Conservation (phyloP, 169 alveolate species). For the Plasmodium vinckei region DNA sequence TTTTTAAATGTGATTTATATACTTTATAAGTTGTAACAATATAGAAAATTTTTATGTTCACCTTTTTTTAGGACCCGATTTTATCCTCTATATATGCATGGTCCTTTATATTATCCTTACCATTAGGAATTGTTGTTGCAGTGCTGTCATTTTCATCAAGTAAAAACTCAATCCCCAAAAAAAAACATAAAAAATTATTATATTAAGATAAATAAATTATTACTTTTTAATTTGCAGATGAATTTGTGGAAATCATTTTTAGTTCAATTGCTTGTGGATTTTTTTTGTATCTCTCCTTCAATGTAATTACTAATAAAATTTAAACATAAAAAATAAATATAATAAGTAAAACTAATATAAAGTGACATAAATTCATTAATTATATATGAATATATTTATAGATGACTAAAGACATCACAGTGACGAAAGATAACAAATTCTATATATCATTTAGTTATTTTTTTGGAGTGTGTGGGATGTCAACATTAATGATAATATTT, state of each 20-base stretch:
- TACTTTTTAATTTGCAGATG: slow-evolving; percentile 36
- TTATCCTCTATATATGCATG: slow-evolving; percentile 63
- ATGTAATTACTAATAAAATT: slow-evolving; percentile 35
- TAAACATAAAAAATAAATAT: slow-evolving; percentile 12
- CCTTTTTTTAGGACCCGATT: slow-evolving; percentile 33
- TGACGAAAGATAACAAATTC: slow-evolving; percentile 46
- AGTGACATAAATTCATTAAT: slow-evolving; percentile 6
- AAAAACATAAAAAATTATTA: not conserved
- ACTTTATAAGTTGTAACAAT: not conserved
- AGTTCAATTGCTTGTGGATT: slow-evolving; percentile 74
- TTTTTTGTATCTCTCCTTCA: slow-evolving; percentile 66
- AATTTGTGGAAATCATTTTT: slow-evolving; percentile 67
- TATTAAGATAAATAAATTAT: slow-evolving; percentile 13
- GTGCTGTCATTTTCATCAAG: slow-evolving; percentile 68
- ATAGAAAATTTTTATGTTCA: not conserved
- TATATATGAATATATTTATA: slow-evolving; percentile 33
- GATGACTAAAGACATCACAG: slow-evolving; percentile 69
- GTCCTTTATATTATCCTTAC: slow-evolving; percentile 69
- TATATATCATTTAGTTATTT: slow-evolving; percentile 58
- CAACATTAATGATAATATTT: slow-evolving; percentile 59
- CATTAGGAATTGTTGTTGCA: slow-evolving; percentile 73
- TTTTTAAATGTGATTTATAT: too few species aligned
- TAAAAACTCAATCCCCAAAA: slow-evolving; percentile 11
- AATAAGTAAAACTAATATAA: slow-evolving; percentile 9
- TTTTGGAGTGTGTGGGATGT: slow-evolving; percentile 74